These are phyloP conservation scores for Breynia disticha DNA, from an alignment of 441 rosid species.

Conservation along the genomic window DNA sequence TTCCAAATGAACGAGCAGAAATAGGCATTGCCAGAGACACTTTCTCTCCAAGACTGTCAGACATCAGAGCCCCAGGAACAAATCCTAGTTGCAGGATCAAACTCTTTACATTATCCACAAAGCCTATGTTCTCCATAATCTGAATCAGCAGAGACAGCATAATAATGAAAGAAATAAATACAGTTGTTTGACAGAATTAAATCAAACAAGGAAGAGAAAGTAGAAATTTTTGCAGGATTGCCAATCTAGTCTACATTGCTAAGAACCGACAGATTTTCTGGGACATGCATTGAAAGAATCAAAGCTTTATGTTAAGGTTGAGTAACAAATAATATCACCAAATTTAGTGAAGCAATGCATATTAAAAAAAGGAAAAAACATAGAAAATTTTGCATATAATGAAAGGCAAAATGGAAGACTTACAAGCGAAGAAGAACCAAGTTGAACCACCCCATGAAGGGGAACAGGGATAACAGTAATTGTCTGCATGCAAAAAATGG, in stretches of 20 bases:
- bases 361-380: not conserved
- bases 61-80: conserved; percentile 64
- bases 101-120: conserved; percentile 67
- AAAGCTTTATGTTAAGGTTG: too few relatives aligned
- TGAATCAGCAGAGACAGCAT: conserved; percentile 28
- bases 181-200: conserved; percentile 3
- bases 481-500: conserved; percentile 41
- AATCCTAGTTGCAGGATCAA: conserved; percentile 70
- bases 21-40: conserved; percentile 37
- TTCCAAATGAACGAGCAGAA: conserved; percentile 23
- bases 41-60: conserved; percentile 34
- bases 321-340: too few relatives aligned
- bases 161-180: conserved; percentile 10
- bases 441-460: conserved; percentile 83
- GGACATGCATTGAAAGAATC: too few relatives aligned
- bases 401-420: conserved; percentile 20
- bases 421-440: conserved; percentile 71
- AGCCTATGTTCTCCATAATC: conserved; percentile 79
- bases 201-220: not conserved
- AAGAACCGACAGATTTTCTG: too few relatives aligned
- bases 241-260: too few relatives aligned
- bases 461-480: conserved; percentile 72
- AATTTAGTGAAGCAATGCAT: too few relatives aligned
- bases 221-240: too few relatives aligned
- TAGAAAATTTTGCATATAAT: conserved; percentile 1